Evolutionary conservation across 352 stramenopile species (phyloP).

Genomic region (Thalassiosira livingstoniorum): DNA sequence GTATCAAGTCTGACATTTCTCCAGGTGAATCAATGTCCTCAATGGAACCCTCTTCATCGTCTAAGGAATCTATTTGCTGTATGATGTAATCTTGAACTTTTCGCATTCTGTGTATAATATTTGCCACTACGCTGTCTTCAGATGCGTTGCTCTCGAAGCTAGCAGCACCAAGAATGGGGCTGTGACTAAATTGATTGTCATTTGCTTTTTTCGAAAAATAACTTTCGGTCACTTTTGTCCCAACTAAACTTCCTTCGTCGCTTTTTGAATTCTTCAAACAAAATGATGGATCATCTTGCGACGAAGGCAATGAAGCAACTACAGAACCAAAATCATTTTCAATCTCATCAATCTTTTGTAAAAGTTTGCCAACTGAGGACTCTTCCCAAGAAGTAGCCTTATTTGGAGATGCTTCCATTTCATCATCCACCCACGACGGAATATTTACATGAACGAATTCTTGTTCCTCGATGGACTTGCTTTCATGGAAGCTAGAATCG

Average conservation of each 20-base stretch:
- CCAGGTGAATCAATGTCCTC: constrained; percentile 43
- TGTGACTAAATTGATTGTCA: background rate
- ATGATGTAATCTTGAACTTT: constrained; percentile 63
- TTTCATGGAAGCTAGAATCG: too few species aligned
- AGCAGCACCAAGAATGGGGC: constrained; percentile 9
- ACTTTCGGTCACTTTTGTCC: constrained; percentile 23
- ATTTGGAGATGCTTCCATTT: constrained; percentile 42
- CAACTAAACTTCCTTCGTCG: constrained; percentile 39
- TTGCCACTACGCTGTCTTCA: constrained; percentile 39
- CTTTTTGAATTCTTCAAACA: constrained; percentile 34
- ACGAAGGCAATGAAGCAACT: constrained; percentile 52
- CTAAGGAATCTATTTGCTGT: constrained; percentile 51
- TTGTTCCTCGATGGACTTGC: too few species aligned
- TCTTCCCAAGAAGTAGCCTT: constrained; percentile 49
- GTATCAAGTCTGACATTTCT: constrained; percentile 65
- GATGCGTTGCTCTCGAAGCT: constrained; percentile 62
- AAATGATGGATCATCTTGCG: constrained; percentile 29
- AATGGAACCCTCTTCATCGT: constrained; percentile 43
- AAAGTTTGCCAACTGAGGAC: constrained; percentile 53
- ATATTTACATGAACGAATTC: constrained; percentile 16
- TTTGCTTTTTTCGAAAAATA: constrained; percentile 39
- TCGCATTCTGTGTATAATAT: constrained; percentile 50
- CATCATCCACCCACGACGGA: constrained; percentile 49
- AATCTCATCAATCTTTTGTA: constrained; percentile 67
- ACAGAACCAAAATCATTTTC: constrained; percentile 68